Base-by-base conservation (phyloP, 2,329 filamentous ascomycete species). In the Magnaporthales sp. region DNA sequence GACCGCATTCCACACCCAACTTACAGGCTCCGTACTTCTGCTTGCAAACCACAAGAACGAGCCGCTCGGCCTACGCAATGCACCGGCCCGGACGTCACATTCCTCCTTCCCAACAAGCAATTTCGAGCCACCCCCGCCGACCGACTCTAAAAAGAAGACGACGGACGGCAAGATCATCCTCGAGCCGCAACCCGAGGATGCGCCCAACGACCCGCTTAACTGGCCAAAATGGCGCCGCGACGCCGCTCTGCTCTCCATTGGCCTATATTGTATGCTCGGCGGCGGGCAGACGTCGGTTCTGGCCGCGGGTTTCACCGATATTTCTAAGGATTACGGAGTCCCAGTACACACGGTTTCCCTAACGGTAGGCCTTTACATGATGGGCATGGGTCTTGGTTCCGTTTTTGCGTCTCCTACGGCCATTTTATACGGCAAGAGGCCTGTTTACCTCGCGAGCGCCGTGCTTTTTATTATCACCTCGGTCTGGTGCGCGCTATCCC, bases 301-400 rank as follows among this genome's bases (percentile, higher is more conserved):
- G 24, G 93, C 94, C 0, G 94, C 95, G 8, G 94, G 93, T 11
- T 98, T 97, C 80, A 89, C 88, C 38, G 81, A 96, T 58, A 90
- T 98, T 13, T 89, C 93, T 1, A 70, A 82, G 0, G 82, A 83
- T 56, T 85, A 90, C 74, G 69, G 84, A 68, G 86, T 97, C 27
- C 82, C 86, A 0, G 86, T 91, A n/a, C 85, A 92, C 32, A 78
- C 85, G 65, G 92, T 97, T 4, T 89, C 94, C 2, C 82, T 96
- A 67, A 98, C 94, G 0, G 97, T 93, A 0, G 93, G 93, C 0
- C 79, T 97, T 13, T 97, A 92, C 79, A 97, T 98, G 93, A 84
- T 97, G 85, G 95, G 95, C 0, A 80, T 98, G 54, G 94, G 93
- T 1, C 72, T 97, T 1, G 94, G 94, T 1, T 92, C 89, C n/a